Evolutionary conservation across 352 stramenopile genomes (phyloP).

Genomic region (Globisporangium barbulae): DNA sequence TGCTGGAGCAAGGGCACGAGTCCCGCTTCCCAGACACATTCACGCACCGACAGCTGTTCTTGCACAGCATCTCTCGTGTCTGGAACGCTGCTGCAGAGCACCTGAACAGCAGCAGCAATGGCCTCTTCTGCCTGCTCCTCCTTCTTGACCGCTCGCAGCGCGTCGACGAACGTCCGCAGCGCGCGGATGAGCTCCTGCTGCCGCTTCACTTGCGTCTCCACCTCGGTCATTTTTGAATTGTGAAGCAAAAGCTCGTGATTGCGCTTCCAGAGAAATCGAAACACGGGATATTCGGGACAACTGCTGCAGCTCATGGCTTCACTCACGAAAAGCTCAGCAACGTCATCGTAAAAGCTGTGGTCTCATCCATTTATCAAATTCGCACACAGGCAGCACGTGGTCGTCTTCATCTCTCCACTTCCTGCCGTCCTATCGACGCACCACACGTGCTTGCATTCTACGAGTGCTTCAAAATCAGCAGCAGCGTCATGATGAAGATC

Average conservation of each 20-base stretch:
- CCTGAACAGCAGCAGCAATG: constrained; percentile 33
- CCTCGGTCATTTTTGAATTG: constrained; percentile 3
- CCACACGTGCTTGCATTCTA: constrained; percentile 20
- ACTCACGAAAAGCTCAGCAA: background rate
- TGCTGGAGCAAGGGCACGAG: constrained; percentile 40
- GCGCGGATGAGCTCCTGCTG: constrained; percentile 54
- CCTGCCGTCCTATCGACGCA: background rate
- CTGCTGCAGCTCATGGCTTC: background rate
- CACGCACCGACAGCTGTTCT: background rate
- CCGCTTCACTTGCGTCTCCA: constrained; percentile 32
- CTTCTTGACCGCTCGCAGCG: constrained; percentile 51
- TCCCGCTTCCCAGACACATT: constrained; percentile 28
- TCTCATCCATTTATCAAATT: constrained; percentile 8
- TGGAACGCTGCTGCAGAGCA: constrained; percentile 19
- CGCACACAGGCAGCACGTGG: background rate
- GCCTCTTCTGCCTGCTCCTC: constrained; percentile 18
- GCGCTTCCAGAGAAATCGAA: constrained; percentile 12
- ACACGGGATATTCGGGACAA: constrained; percentile 14
- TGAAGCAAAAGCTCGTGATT: background rate
- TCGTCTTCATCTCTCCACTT: constrained; percentile 1
- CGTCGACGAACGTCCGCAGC: constrained; percentile 65
- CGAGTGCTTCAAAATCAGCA: constrained; percentile 91
- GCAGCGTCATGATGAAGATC: constrained; percentile 92
- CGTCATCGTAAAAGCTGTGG: background rate
- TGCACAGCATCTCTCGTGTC: background rate